Percentiles rank a stretch among this genome's conserved stretches.
phyloP scores from a whole-genome alignment of 257 asterid species.

The Vinca minor region DNA sequence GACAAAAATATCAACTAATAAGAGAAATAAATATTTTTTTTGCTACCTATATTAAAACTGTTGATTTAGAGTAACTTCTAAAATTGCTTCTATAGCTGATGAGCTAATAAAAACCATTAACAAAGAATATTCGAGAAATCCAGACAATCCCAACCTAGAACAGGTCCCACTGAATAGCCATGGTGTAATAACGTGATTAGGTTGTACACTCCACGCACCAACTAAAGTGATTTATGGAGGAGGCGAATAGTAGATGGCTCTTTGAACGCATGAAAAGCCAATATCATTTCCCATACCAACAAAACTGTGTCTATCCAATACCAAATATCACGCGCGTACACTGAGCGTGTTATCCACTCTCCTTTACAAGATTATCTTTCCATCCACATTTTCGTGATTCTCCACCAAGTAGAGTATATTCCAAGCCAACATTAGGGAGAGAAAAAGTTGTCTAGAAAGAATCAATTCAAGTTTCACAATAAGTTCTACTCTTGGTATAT shows the following conservation, averaged over 20 bases:
- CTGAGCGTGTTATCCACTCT: slow-evolving; percentile 15
- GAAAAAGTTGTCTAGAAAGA: too few relatives aligned
- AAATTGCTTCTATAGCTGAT: too few relatives aligned
- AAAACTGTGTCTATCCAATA: background rate
- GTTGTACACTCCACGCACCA: slow-evolving; percentile 1
- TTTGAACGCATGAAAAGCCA: background rate
- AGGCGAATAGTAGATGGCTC: background rate
- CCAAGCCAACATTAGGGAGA: slow-evolving; percentile 11
- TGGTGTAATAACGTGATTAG: background rate
- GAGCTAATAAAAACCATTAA: too few relatives aligned
- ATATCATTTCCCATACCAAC: background rate
- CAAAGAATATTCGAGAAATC: background rate
- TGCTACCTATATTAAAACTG: too few relatives aligned
- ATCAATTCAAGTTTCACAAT: too few relatives aligned
- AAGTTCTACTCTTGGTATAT: too few relatives aligned
- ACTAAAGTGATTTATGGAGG: background rate
- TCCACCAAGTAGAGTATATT: slow-evolving; percentile 11
- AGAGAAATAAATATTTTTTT: too few relatives aligned
- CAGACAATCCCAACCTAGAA: too few relatives aligned
- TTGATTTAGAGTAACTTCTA: too few relatives aligned
- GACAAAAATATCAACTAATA: too few relatives aligned
- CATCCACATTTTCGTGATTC: slow-evolving; percentile 18
- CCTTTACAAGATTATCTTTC: slow-evolving; percentile 6
- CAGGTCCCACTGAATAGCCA: background rate
- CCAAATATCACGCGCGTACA: slow-evolving; percentile 16